Evolutionary conservation across 495 filamentous ascomycete species (phyloP).

Genomic region (Trypethelium eluteriae): DNA sequence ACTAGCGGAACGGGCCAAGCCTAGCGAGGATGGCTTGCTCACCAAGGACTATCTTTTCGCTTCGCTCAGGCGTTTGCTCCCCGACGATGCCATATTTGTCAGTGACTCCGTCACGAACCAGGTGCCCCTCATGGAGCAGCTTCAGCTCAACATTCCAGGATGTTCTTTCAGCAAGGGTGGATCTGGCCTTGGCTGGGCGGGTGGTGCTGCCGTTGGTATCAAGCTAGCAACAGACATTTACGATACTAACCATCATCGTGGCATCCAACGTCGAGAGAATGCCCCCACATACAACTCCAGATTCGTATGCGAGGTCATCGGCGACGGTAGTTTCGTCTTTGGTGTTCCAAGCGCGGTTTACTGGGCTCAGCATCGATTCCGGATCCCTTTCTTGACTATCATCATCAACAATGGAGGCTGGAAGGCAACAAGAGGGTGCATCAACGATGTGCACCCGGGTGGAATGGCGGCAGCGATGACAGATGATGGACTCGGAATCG

Average conservation of each 20-base stretch:
- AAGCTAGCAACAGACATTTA: constrained; percentile 20
- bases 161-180: constrained; percentile 37
- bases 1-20: constrained; percentile 20
- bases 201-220: constrained; percentile 39
- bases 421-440: constrained; percentile 58
- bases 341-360: constrained; percentile 33
- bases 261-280: constrained; percentile 6
- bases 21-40: constrained; percentile 18
- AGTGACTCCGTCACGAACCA: constrained; percentile 35
- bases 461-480: constrained; percentile 10
- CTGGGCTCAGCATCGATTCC: constrained; percentile 33
- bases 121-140: constrained; percentile 30
- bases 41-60: constrained; percentile 21
- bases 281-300: constrained; percentile 11
- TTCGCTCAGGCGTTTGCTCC: constrained; percentile 17
- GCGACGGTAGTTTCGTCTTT: constrained; percentile 38
- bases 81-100: constrained; percentile 41
- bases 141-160: constrained; percentile 31
- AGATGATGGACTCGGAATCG: constrained; percentile 15
- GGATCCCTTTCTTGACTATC: constrained; percentile 36
- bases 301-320: constrained; percentile 30
- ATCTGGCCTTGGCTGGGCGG: constrained; percentile 37
- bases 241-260: constrained; percentile 20
- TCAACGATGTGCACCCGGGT: constrained; percentile 15
- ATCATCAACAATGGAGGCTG: constrained; percentile 53